Evolutionary conservation across 1,284 basidiomycete genomes (phyloP), one percentile per base, ranked within the genome.

Genomic region (Cryptococcus hybrid): DNA sequence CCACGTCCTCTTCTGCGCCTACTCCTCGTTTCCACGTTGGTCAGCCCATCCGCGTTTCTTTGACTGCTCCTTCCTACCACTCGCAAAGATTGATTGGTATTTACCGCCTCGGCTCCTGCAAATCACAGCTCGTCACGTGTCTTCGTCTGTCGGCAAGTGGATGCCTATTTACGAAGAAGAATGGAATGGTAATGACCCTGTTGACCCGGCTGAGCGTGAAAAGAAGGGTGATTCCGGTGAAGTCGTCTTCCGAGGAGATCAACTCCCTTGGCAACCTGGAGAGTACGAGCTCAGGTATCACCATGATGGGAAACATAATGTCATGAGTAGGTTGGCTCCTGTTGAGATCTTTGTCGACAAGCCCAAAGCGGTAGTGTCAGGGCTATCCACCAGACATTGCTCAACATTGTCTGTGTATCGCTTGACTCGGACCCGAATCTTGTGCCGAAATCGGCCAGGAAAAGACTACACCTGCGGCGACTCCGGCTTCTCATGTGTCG

Each of bases 71-170:
- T 0, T 78, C 81, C 38, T 85, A 86, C 57, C 95, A 98, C 73
- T 95, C 92, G 11, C 84, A 90, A 15, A 85, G 88, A 66, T 99
- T 96, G 96, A 90, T 99, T 66, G 96, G 94, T 9, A 85, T 99
- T 45, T 97, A 96, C 67, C 92, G 92, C 79, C 67, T 92, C 58
- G 92, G 90, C 35, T 90, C 91, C 0, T 93, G 92, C 77, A 86
- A 86, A 70, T 89, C 87, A 13, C 85, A 82, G 18, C 81, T 88
- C 15, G 85, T 96, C 46, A 99, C 96, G 3, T 87, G 59, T 88
- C 89, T n/a, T 87, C 88, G 3, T 90, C 89, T 2, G 81, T 89
- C 65, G 94, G 95, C 39, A 87, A 89, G 81, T 99, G 96, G 96
- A 81, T 89, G 11, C 92, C 92, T 13, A 88, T 98, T 13, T 88